A percentile compares a stretch with the other conserved stretches of the same genome.
These are phyloP conservation scores for Apiospora aurea DNA, from an alignment of 2,329 filamentous ascomycete species.

Conservation along the genomic window DNA sequence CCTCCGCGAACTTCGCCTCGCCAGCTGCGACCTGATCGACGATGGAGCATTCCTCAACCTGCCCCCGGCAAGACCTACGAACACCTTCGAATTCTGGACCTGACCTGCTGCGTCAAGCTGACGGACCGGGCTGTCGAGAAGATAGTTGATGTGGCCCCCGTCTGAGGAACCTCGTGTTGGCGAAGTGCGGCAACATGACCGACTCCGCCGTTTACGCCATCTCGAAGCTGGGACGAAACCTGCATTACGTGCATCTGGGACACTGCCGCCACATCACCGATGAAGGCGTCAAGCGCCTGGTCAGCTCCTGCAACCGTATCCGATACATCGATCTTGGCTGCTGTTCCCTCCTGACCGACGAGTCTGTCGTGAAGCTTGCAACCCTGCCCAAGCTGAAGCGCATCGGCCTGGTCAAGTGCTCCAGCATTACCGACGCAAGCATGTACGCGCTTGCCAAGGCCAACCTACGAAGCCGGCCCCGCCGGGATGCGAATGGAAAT, in stretches of 20 bases:
- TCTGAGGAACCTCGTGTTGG: constrained; percentile 89
- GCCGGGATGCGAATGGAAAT: constrained; percentile 56
- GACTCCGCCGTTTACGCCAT: constrained; percentile 89
- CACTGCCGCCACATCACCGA: constrained; percentile 95
- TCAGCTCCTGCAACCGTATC: constrained; percentile 88
- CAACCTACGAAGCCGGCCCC: constrained; percentile 59
- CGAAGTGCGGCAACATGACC: constrained; percentile 93
- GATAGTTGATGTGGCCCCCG: constrained; percentile 85
- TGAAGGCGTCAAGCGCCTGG: constrained; percentile 81
- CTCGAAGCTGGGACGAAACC: constrained; percentile 87
- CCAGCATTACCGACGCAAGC: constrained; percentile 86
- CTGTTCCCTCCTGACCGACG: constrained; percentile 86
- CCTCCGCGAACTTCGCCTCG: constrained; percentile 88
- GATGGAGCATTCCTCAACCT: constrained; percentile 88
- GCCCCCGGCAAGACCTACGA: constrained; percentile 77
- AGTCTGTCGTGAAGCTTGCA: constrained; percentile 83
- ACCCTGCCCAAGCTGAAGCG: constrained; percentile 90
- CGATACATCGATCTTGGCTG: constrained; percentile 98
- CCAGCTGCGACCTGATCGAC: constrained; percentile 83
- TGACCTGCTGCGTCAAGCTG: constrained; percentile 86
- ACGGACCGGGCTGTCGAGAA: constrained; percentile 87
- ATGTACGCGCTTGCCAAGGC: constrained; percentile 84
- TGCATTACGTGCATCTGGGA: constrained; percentile 95
- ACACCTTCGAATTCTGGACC: constrained; percentile 88
- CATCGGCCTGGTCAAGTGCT: constrained; percentile 94